Conservation (phyloP, 2,329 filamentous ascomycete genomes). For the Phoma sp. region DNA sequence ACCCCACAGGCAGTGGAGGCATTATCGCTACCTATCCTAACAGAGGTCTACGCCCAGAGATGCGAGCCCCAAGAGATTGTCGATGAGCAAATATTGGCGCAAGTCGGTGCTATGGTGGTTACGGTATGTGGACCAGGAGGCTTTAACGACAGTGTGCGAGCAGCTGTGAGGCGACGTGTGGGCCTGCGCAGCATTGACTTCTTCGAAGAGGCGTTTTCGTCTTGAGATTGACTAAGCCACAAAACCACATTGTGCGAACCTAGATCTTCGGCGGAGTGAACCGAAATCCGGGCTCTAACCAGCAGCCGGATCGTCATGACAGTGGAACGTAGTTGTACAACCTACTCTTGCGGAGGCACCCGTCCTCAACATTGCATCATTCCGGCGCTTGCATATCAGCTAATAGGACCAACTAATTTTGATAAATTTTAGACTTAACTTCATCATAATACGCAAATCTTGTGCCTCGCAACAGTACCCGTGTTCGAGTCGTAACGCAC, state of each 20-base stretch:
- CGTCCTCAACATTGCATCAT: not conserved
- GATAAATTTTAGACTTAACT: not conserved
- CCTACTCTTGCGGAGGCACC: not conserved
- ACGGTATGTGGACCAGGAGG: conserved; percentile 77
- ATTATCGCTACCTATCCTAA: conserved; percentile 57
- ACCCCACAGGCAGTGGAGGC: conserved; percentile 75
- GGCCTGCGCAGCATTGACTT: conserved; percentile 72
- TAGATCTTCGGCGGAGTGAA: not conserved
- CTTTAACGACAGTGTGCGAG: conserved; percentile 74
- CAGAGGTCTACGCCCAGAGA: conserved; percentile 84
- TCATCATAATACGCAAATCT: too few species aligned
- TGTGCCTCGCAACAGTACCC: not conserved
- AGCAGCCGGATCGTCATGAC: not conserved
- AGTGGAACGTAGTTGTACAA: not conserved
- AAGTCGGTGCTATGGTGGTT: conserved; percentile 85
- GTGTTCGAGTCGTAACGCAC: not conserved
- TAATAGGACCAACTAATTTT: too few species aligned
- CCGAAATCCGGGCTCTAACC: not conserved
- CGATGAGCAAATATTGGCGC: conserved; percentile 76
- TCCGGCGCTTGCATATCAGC: not conserved
- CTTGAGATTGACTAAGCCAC: not conserved
- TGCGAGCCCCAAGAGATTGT: conserved; percentile 79
- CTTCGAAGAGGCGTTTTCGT: conserved; percentile 75
- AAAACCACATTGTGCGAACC: not conserved
- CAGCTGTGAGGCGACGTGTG: conserved; percentile 68